Percentiles rank a stretch among this genome's conserved stretches.
Conservation (phyloP, 176 grass and related monocot species). For the Oropetium thomaeum region DNA sequence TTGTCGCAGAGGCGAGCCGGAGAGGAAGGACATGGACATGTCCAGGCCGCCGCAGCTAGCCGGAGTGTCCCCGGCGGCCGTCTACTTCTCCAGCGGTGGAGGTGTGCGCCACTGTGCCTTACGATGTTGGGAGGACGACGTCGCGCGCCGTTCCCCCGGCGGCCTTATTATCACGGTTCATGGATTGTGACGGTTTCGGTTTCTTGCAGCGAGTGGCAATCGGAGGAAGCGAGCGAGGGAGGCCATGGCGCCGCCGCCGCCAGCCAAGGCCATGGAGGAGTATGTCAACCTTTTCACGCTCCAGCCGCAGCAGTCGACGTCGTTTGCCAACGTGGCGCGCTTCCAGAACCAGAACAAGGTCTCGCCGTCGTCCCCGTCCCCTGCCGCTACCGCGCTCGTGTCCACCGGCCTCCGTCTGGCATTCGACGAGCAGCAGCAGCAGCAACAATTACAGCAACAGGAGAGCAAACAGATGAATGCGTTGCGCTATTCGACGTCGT, state of each 20-base stretch:
- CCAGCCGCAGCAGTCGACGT: conserved; percentile 38
- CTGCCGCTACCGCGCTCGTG: conserved; percentile 37
- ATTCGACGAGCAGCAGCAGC: conserved; percentile 69
- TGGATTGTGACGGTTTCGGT: conserved; percentile 36
- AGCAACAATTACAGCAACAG: conserved; percentile 18
- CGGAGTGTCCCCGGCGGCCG: conserved; percentile 27
- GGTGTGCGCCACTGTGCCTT: conserved; percentile 22
- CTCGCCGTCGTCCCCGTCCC: conserved; percentile 38
- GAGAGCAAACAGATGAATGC: conserved; percentile 40
- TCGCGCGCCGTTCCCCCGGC: neutral
- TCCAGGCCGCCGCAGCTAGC: conserved; percentile 24
- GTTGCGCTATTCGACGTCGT: conserved; percentile 25
- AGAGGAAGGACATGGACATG: conserved; percentile 59
- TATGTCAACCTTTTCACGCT: conserved; percentile 36
- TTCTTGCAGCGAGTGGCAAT: conserved; percentile 44
- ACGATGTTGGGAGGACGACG: neutral
- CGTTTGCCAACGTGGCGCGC: conserved; percentile 41
- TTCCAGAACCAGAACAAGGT: conserved; percentile 35
- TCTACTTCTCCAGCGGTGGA: conserved; percentile 48
- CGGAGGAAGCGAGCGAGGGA: conserved; percentile 52
- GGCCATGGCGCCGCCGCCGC: conserved; percentile 25
- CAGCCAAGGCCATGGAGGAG: conserved; percentile 37
- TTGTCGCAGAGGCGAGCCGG: conserved; percentile 53
- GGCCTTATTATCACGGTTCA: neutral
- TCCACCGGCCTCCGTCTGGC: conserved; percentile 83